Conservation (phyloP, 2,329 filamentous ascomycete species). For the Orbilia brochopaga region DNA sequence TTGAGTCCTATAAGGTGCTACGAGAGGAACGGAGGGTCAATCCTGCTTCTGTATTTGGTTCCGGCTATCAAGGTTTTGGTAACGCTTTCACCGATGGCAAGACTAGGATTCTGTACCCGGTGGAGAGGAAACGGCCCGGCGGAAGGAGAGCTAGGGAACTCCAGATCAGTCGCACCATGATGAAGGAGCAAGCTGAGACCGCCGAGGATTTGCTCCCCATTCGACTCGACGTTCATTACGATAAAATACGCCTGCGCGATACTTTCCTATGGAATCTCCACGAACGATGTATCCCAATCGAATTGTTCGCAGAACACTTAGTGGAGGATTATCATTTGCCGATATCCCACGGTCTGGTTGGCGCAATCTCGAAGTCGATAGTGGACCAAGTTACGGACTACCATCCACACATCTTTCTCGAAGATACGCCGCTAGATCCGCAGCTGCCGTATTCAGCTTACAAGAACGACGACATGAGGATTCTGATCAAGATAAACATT, state of each 20-base stretch:
- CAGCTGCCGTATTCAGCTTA: slow-evolving; percentile 90
- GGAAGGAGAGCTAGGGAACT: slow-evolving; percentile 75
- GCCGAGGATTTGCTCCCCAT: slow-evolving; percentile 90
- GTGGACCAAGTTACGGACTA: slow-evolving; percentile 90
- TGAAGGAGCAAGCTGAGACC: slow-evolving; percentile 84
- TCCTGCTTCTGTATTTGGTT: slow-evolving; percentile 68
- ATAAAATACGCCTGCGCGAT: slow-evolving; percentile 92
- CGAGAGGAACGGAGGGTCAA: slow-evolving; percentile 66
- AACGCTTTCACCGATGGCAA: slow-evolving; percentile 82
- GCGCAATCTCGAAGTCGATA: slow-evolving; percentile 73
- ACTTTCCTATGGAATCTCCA: slow-evolving; percentile 99
- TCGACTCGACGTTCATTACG: slow-evolving; percentile 89
- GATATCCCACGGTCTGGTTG: slow-evolving; percentile 67
- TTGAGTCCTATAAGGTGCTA: slow-evolving; percentile 72
- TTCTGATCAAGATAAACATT: slow-evolving; percentile 94
- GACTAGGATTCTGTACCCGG: slow-evolving; percentile 77
- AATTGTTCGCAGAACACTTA: slow-evolving; percentile 85
- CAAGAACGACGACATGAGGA: slow-evolving; percentile 98
- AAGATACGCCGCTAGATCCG: slow-evolving; percentile 88
- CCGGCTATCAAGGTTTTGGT: slow-evolving; percentile 85
- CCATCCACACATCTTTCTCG: slow-evolving; percentile 86
- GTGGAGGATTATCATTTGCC: slow-evolving; percentile 85
- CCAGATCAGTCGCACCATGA: slow-evolving; percentile 77
- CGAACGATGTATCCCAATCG: slow-evolving; percentile 78
- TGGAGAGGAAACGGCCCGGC: slow-evolving; percentile 75